Evolutionary conservation across 306 rosid genomes (phyloP), one percentile per base, ranked within the genome.

Genomic region (Psophocarpus tetragonolobus): DNA sequence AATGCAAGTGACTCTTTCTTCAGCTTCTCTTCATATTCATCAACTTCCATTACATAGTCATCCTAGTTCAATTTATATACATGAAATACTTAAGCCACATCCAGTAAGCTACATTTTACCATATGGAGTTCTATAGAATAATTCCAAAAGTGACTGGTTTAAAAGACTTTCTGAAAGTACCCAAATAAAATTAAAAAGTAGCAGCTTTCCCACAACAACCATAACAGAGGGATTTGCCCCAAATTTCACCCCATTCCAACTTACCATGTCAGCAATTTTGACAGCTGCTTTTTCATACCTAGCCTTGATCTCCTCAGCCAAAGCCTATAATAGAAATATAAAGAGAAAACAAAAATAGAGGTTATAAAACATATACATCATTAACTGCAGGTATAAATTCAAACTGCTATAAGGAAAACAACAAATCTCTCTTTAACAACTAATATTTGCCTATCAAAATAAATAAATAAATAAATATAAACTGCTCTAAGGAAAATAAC

Each of bases 261-360:
- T 4, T 79, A 90, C 95, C 95, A 90, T 70, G 72, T 90, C 95
- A 85, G 87, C 77, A 85, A 88, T 92, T 83, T 86, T 88, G 32
- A 85, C 84, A 35, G 73, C 85, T 12, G 92, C 92, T 72, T 88
- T 90, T 54, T 88, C 92, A 71, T 90, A 90, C 73, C 91, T 86
- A 53, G 89, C 95, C 86, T 74, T 87, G 82, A 88, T 81, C 87
- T 90, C 91, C 61, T 88, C 95, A 1, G 90, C 88, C 75, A 90
- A 73, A 83, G 91, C 92, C 92, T 90, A 45, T 8, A 10, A 23
- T 15, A 71, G 53, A 79, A 41, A 67, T 26, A 39, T 11, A 56
- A n/a, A 36, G 11, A 36, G 18, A 18, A 23, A 30, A 21, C 1
- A 65, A 70, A 17, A 36, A 27, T 17, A 27, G 13, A 41, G 23